These are phyloP conservation scores for Rhizopogon vesiculosus DNA, from an alignment of 768 basidiomycete genomes.

Conservation along the genomic window DNA sequence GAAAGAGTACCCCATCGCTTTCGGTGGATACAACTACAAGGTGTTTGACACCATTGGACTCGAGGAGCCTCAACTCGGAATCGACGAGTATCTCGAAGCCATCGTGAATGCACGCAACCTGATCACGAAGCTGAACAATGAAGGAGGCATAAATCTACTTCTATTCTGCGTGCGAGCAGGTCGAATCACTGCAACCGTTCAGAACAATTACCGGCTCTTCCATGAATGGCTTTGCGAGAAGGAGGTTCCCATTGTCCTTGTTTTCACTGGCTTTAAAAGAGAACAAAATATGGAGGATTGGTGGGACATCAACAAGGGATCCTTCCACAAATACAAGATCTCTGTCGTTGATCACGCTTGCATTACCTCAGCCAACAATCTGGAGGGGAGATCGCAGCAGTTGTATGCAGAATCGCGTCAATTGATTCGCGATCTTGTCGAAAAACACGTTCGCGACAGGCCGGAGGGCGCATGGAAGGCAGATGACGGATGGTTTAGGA, in stretches of 20 bases:
- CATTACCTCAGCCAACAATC: constrained; percentile 28
- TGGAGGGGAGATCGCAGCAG: constrained; percentile 14
- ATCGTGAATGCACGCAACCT: too few relatives aligned
- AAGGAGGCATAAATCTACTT: too few relatives aligned
- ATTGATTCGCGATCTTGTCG: constrained; percentile 18
- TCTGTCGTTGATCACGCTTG: constrained; percentile 28
- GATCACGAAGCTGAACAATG: too few relatives aligned
- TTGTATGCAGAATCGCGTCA: constrained; percentile 30
- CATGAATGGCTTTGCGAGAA: constrained; percentile 19
- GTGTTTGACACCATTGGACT: too few relatives aligned
- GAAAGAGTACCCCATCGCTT: too few relatives aligned
- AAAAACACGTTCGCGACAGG: not conserved
- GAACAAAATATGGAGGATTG: constrained; percentile 28
- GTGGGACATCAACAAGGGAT: constrained; percentile 23
- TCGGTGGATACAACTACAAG: too few relatives aligned
- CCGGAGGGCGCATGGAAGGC: constrained; percentile 1
- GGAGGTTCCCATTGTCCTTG: constrained; percentile 34
- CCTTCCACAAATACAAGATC: constrained; percentile 16
- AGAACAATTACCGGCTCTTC: constrained; percentile 36
- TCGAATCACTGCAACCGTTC: not conserved
- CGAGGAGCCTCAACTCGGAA: too few relatives aligned
- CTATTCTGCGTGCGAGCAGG: too few relatives aligned
- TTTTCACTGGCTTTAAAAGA: constrained; percentile 35
- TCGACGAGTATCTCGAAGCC: too few relatives aligned
- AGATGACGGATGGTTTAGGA: constrained; percentile 9